phyloP scores from a whole-genome alignment of 1,284 basidiomycete genomes.

The Boletellus sp. region DNA sequence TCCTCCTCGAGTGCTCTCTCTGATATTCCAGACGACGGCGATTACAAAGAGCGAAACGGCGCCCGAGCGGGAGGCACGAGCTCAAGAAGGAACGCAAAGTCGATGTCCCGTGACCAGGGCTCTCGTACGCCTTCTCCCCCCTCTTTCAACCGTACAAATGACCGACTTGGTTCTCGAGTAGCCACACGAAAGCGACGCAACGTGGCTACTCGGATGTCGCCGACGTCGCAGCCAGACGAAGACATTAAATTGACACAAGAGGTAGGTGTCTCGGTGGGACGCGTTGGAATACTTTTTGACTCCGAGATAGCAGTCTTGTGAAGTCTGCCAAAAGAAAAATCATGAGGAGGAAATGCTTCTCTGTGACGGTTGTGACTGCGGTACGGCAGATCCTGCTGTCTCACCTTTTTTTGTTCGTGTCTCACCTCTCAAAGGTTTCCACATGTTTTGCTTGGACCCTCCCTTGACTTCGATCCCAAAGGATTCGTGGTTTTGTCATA shows the following conservation, averaged over 20 bases:
- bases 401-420: slow-evolving; percentile 11
- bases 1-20: slow-evolving; percentile 70
- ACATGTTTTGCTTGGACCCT: slow-evolving; percentile 95
- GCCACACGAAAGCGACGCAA: slow-evolving; percentile 36
- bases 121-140: slow-evolving; percentile 31
- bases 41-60: slow-evolving; percentile 46
- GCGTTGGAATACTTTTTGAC: slow-evolving; percentile 18
- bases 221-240: slow-evolving; percentile 42
- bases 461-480: slow-evolving; percentile 82
- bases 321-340: slow-evolving; percentile 88
- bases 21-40: slow-evolving; percentile 72
- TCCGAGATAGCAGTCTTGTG: slow-evolving; percentile 51
- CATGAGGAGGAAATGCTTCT: slow-evolving; percentile 88
- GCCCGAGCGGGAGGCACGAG: slow-evolving; percentile 30
- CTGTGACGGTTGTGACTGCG: slow-evolving; percentile 96
- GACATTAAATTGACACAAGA: slow-evolving; percentile 46
- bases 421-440: slow-evolving; percentile 66
- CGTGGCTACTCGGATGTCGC: slow-evolving; percentile 33
- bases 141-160: slow-evolving; percentile 14
- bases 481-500: slow-evolving; percentile 95
- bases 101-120: slow-evolving; percentile 40
- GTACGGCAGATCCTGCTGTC: slow-evolving; percentile 43
- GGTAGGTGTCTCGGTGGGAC: slow-evolving; percentile 36
- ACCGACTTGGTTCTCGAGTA: slow-evolving; percentile 15
- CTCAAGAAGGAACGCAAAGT: slow-evolving; percentile 45